A percentile compares a stretch with the other conserved stretches of the same genome.
Evolutionary conservation across 306 rosid species (phyloP).

Genomic region (Rosa chinensis): DNA sequence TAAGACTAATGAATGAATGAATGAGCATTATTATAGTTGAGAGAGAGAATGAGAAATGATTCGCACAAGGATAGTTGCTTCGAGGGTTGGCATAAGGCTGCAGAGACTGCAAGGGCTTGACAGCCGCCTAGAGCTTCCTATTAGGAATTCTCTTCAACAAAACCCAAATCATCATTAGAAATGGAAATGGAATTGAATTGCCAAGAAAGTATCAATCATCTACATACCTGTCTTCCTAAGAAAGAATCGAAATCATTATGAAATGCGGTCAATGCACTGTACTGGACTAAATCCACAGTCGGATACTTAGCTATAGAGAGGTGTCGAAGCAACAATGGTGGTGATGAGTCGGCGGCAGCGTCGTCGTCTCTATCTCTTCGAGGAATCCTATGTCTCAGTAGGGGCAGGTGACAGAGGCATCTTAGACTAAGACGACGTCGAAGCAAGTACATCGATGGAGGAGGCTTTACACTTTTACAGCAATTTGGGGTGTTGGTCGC

Average conservation of each 20-base stretch:
- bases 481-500: no score
- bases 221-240: conserved; percentile 54
- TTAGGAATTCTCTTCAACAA: conserved; percentile 54
- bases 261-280: conserved; percentile 50
- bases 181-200: not conserved
- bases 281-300: conserved; percentile 56
- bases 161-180: not conserved
- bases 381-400: no score
- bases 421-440: no score
- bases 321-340: conserved; percentile 71
- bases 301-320: conserved; percentile 75
- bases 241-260: conserved; percentile 53
- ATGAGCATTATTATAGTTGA: no score
- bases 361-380: no score
- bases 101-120: conserved; percentile 62
- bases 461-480: no score
- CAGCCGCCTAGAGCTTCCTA: conserved; percentile 78
- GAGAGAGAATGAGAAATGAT: no score
- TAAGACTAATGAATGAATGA: not conserved
- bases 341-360: no score
- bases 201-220: not conserved
- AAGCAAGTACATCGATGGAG: no score
- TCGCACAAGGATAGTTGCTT: conserved; percentile 43
- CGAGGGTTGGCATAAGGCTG: conserved; percentile 80
- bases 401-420: no score